Evolutionary conservation across 2,329 filamentous ascomycete genomes (phyloP).

Genomic region (Venturia aucupariae): DNA sequence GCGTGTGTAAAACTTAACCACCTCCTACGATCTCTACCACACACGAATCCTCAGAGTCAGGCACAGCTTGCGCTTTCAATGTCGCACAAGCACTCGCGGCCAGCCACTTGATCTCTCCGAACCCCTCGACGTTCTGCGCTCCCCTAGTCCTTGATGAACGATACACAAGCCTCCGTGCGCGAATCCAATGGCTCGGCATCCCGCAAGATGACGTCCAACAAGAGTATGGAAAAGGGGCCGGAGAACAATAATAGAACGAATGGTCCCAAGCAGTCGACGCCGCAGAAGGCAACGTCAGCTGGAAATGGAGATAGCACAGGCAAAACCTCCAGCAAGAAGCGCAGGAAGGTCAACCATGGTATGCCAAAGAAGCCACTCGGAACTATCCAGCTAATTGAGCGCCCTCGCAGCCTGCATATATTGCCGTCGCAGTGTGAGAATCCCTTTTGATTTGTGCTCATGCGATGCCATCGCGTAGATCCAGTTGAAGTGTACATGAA

Average conservation of each 20-base stretch:
- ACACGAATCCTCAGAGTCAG: conserved; percentile 17
- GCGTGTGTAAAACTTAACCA: background rate
- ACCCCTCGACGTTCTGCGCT: conserved; percentile 24
- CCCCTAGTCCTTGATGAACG: conserved; percentile 29
- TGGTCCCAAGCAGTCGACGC: conserved; percentile 8
- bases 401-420: conserved; percentile 38
- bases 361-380: conserved; percentile 18
- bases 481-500: background rate
- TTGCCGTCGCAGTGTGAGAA: conserved; percentile 22
- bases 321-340: conserved; percentile 33
- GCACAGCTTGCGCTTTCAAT: background rate
- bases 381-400: conserved; percentile 9
- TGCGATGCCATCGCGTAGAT: background rate
- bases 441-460: conserved; percentile 4
- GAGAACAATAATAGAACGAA: conserved; percentile 16
- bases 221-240: conserved; percentile 24
- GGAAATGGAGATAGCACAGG: conserved; percentile 2
- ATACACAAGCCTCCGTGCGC: conserved; percentile 23
- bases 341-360: conserved; percentile 47
- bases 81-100: background rate
- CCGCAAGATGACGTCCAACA: conserved; percentile 25
- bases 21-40: conserved; percentile 16
- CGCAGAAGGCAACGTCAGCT: conserved; percentile 10
- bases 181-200: conserved; percentile 28
- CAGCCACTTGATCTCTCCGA: conserved; percentile 17